Evolutionary conservation across 306 rosid species (phyloP), one percentile per base, ranked within the genome.

Genomic region (Lathyrus tuberosus): DNA sequence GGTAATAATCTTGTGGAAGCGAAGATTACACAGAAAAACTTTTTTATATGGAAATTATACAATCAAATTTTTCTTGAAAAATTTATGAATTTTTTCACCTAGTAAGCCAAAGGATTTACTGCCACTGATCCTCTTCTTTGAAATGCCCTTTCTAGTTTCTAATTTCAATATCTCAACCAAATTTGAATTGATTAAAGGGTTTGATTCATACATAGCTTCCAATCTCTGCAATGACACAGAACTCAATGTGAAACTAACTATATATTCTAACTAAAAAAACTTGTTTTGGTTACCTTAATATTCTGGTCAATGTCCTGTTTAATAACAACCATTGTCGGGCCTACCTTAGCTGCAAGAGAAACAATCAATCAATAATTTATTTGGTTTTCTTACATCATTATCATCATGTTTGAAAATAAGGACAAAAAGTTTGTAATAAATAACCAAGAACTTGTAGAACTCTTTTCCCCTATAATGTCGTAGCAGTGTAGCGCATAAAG

Each of bases 241-340:
- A 69, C 64, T 53, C 14, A 44, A 70, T 58, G 60, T 70, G 37
- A 35, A 61, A 61, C 14, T 30, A 53, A 44, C 18, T n/a, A n/a
- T 11, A 58, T 1, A 52, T 35, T 42, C 16, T 48, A 37, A 74
- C 72, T 5, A 64, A 61, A 51, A 48, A n/a, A 47, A 14, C 24
- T 9, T 5, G 40, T n/a, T 35, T 42, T n/a, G 17, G 30, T 44
- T 62, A 94, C 97, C 97, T 78, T 84, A 73, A 94, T 89, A 76
- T 94, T 94, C 51, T 88, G 92, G 73, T 86, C 69, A 75, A 94
- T 71, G 69, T 94, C 97, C 64, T 94, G 88, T 73, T 96, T 84
- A 65, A 94, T 51, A 80, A 94, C 99, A 67, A 87, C 82, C 99
- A 94, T 94, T 6, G 91, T 87, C 46, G 99, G 99, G 6, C 97